Base-by-base conservation (phyloP, 768 basidiomycete genomes). In the Melanogaster broomeanus region DNA sequence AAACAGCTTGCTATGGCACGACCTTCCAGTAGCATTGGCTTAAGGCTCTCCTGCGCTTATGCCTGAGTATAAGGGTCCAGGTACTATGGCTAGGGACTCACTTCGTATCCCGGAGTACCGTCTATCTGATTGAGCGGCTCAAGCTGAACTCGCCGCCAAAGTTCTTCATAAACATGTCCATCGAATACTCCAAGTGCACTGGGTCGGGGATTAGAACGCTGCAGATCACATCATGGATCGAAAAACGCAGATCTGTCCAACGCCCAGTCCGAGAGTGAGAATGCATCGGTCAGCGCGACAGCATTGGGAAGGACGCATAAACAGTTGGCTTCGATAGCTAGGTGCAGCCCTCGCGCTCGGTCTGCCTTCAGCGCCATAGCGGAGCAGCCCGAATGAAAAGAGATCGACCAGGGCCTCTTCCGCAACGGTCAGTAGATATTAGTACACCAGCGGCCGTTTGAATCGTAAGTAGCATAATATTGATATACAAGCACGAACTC, bases 241-340 rank as follows among this genome's bases (percentile, higher is more conserved):
- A 25, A 22, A 40, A 51, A 8, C n/a, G 60, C 72, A 15, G 43
- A 82, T 82, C 84, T 86, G 56, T 88, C 79, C 16, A 90, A 69
- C 45, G 88, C 82, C 84, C 85, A 90, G 59, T 90, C 87, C 0
- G 80, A 76, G 58, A 88, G 87, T 0, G 82, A 84, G 62, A 91
- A 89, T 3, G 85, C 82, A 61, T 91, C 88, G 6, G 77, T 83
- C 47, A 90, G 68, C 0, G 82, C 85, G 47, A 90, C 80, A 6
- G 78, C 79, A 51, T 91, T 77, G 0, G 86, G 83, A 0, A 88
- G 63, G 11, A 90, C 56, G 42, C 75, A 73, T 8, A 67, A 57
- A 61, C 84, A 87, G 1, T 80, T 54, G 6, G 61, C 42, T 24
- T 79, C 66, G 52, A 88, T 79, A 5, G 78, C 70, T 19, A 76